Percentiles rank a stretch among this genome's conserved stretches.
Conservation (phyloP, 805 yeast species). For the Kurtzmaniella fragi region DNA sequence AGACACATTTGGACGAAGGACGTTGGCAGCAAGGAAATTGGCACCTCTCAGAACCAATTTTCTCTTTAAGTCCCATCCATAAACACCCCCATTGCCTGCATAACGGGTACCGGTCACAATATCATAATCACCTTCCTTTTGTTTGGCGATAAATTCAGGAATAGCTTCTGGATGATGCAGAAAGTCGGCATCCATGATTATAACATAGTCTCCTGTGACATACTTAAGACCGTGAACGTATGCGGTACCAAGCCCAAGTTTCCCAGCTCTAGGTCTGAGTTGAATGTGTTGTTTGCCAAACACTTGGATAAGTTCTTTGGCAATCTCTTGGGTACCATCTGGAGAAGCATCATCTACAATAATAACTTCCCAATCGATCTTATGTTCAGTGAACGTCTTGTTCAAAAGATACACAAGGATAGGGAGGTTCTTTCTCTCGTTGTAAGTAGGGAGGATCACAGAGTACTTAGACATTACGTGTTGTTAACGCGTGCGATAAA, state of each 20-base stretch:
- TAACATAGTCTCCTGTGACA: slow-evolving; percentile 69
- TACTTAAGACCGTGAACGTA: slow-evolving; percentile 71
- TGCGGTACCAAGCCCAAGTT: slow-evolving; percentile 76
- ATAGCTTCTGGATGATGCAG: slow-evolving; percentile 79
- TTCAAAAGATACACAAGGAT: slow-evolving; percentile 66
- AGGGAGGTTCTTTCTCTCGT: slow-evolving; percentile 62
- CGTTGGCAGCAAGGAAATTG: slow-evolving; percentile 67
- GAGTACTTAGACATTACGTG: slow-evolving; percentile 46
- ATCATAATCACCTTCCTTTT: slow-evolving; percentile 46
- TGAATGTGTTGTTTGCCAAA: slow-evolving; percentile 60
- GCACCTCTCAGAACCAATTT: slow-evolving; percentile 77
- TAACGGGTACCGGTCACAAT: slow-evolving; percentile 62
- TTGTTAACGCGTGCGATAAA: no score
- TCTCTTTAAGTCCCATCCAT: slow-evolving; percentile 80
- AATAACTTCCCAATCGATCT: slow-evolving; percentile 68
- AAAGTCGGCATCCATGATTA: slow-evolving; percentile 82
- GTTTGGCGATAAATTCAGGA: slow-evolving; percentile 68
- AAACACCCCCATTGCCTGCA: slow-evolving; percentile 78
- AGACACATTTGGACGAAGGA: slow-evolving; percentile 65
- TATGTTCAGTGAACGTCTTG: slow-evolving; percentile 55
- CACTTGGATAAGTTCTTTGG: slow-evolving; percentile 50
- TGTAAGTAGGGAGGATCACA: slow-evolving; percentile 72
- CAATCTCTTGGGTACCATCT: slow-evolving; percentile 75
- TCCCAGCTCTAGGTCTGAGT: slow-evolving; percentile 69
- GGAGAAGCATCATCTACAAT: slow-evolving; percentile 80